These are phyloP conservation scores for Ampelocalamus luodianensis DNA, from an alignment of 176 grass and related monocot genomes.

Conservation along the genomic window DNA sequence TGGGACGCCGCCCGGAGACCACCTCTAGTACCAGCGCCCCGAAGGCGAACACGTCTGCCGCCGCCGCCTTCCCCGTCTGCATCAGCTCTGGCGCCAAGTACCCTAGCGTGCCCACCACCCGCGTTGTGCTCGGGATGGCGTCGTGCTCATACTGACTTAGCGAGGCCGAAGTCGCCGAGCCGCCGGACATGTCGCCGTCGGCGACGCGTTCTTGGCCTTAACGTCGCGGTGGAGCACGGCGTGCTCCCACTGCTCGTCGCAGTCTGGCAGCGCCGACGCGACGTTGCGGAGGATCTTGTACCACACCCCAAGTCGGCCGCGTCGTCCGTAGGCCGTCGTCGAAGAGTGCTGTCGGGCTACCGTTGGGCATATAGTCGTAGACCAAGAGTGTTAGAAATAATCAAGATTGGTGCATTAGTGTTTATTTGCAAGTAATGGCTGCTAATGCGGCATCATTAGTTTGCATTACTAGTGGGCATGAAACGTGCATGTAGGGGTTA, in stretches of 20 bases:
- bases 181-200: slow-evolving; percentile 68
- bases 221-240: slow-evolving; percentile 87
- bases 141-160: slow-evolving; percentile 90
- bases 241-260: slow-evolving; percentile 90
- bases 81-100: slow-evolving; percentile 87
- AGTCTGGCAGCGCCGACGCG: slow-evolving; percentile 76
- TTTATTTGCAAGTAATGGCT: too few species aligned
- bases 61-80: slow-evolving; percentile 64
- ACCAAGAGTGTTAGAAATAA: too few species aligned
- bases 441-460: too few species aligned
- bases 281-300: slow-evolving; percentile 63
- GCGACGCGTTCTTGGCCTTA: slow-evolving; percentile 82
- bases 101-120: slow-evolving; percentile 79
- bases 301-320: slow-evolving; percentile 60
- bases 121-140: slow-evolving; percentile 73
- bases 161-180: slow-evolving; percentile 78
- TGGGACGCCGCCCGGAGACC: slow-evolving; percentile 66
- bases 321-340: slow-evolving; percentile 15
- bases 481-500: too few species aligned
- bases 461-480: too few species aligned
- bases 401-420: too few species aligned
- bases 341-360: slow-evolving; percentile 82
- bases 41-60: slow-evolving; percentile 82
- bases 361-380: slow-evolving; percentile 92
- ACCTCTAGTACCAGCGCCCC: slow-evolving; percentile 78